Conservation (phyloP, 768 basidiomycete genomes). For the Botryobasidium botryosum region DNA sequence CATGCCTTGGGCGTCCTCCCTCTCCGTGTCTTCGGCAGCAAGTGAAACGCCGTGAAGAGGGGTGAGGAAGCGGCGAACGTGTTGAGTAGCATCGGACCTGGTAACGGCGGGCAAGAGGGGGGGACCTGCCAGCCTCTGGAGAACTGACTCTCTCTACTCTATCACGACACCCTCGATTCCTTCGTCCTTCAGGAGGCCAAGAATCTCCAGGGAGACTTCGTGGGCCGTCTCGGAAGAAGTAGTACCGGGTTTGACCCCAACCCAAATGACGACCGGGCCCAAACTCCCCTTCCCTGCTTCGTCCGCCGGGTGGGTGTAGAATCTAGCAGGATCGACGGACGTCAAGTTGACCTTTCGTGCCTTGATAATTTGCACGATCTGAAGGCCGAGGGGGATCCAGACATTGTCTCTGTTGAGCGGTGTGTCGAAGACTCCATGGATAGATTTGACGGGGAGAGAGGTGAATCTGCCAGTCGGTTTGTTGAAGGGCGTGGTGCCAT, state of each 20-base stretch:
- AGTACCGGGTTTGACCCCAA: conserved; percentile 7
- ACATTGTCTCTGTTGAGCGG: conserved; percentile 25
- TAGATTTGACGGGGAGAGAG: conserved; percentile 24
- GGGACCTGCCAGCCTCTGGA: background rate
- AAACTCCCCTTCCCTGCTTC: conserved; percentile 17
- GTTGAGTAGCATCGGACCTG: background rate
- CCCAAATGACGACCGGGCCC: conserved; percentile 12
- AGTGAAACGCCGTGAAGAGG: background rate
- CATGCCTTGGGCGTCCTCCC: background rate
- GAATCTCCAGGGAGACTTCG: conserved; percentile 5
- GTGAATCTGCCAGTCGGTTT: conserved; percentile 14
- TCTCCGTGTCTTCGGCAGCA: conserved; percentile 1
- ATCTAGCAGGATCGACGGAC: conserved; percentile 22
- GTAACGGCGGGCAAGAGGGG: background rate
- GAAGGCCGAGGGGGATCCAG: conserved; percentile 26
- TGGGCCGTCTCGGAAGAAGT: conserved; percentile 4
- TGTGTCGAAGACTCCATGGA: conserved; percentile 25
- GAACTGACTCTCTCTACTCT: conserved; percentile 9
- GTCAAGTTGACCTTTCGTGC: conserved; percentile 16
- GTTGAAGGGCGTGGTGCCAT: conserved; percentile 18
- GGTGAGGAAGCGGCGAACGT: background rate
- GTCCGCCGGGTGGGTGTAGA: conserved; percentile 21
- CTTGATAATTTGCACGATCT: conserved; percentile 23
- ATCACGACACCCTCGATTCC: conserved; percentile 7
- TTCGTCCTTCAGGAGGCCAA: conserved; percentile 3